Evolutionary conservation across 257 asterid species (phyloP).

Genomic region (Scutellaria minor): DNA sequence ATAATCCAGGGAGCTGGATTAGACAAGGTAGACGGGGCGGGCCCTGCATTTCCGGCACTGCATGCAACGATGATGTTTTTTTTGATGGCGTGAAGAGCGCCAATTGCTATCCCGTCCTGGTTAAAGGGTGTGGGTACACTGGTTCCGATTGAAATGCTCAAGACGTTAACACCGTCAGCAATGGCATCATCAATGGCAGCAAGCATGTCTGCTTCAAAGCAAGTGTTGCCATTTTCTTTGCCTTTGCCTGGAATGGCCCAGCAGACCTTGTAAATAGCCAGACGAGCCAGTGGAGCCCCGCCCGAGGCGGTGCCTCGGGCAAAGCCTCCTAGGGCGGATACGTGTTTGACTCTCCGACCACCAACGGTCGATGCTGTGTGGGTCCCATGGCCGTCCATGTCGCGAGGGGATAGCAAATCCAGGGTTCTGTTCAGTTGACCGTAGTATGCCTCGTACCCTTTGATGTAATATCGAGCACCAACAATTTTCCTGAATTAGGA

Average conservation of each 20-base stretch:
- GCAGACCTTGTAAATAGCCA: conserved; percentile 90
- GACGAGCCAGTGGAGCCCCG: conserved; percentile 79
- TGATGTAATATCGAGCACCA: conserved; percentile 86
- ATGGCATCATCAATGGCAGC: conserved; percentile 94
- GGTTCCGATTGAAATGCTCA: conserved; percentile 79
- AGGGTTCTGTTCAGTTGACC: conserved; percentile 67
- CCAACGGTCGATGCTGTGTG: conserved; percentile 81
- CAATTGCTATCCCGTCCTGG: conserved; percentile 68
- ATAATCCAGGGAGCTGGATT: conserved; percentile 94
- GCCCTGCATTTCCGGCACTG: conserved; percentile 90
- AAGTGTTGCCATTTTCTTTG: conserved; percentile 68
- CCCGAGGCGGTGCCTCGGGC: conserved; percentile 86
- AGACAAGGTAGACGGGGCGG: conserved; percentile 55
- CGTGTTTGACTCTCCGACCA: conserved; percentile 56
- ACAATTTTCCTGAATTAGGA: conserved; percentile 62
- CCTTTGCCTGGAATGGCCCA: conserved; percentile 72
- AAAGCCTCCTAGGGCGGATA: conserved; percentile 76
- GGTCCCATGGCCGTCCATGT: conserved; percentile 94
- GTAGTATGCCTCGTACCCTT: conserved; percentile 66
- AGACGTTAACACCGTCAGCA: conserved; percentile 79
- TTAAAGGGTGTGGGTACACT: conserved; percentile 43
- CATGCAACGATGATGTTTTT: conserved; percentile 70
- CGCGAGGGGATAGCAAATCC: conserved; percentile 81
- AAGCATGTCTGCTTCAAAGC: conserved; percentile 80
- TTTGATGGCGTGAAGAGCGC: conserved; percentile 78